A percentile compares a stretch with the other conserved stretches of the same genome.
Evolutionary conservation across 2,329 filamentous ascomycete genomes (phyloP).

Genomic region (Trichoderma sp.): DNA sequence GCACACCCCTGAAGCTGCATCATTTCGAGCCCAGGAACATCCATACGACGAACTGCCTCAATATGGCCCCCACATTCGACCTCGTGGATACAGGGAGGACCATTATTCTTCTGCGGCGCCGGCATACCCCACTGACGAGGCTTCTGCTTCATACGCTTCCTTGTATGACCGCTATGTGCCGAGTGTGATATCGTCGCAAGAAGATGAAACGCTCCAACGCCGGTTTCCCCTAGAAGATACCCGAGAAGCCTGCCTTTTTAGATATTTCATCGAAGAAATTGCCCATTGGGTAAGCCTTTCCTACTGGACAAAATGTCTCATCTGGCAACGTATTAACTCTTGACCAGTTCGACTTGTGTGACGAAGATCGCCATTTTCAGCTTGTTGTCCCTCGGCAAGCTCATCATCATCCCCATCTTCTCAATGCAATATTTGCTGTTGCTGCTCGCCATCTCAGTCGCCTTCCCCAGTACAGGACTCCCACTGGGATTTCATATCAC

Average conservation of each 20-base stretch:
- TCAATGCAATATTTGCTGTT: slow-evolving; percentile 48
- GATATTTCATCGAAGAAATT: slow-evolving; percentile 47
- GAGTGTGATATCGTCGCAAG: slow-evolving; percentile 11
- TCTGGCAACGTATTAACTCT: slow-evolving; percentile 10
- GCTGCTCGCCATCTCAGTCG: slow-evolving; percentile 46
- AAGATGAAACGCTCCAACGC: slow-evolving; percentile 17
- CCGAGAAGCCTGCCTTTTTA: slow-evolving; percentile 45
- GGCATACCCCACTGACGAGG: background rate
- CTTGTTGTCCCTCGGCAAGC: slow-evolving; percentile 44
- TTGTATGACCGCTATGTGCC: slow-evolving; percentile 12
- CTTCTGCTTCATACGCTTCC: slow-evolving; percentile 11
- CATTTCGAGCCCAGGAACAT: background rate
- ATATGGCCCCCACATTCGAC: slow-evolving; percentile 8
- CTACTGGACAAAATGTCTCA: background rate
- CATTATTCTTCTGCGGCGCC: slow-evolving; percentile 2
- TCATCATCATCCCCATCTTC: slow-evolving; percentile 43
- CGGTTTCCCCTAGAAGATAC: slow-evolving; percentile 41
- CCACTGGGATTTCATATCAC: slow-evolving; percentile 44
- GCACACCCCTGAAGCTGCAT: background rate
- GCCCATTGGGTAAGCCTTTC: slow-evolving; percentile 44
- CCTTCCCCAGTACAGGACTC: slow-evolving; percentile 45
- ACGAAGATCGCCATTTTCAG: slow-evolving; percentile 47
- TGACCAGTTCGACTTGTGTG: slow-evolving; percentile 46
- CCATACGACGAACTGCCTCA: background rate
- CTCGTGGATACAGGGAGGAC: slow-evolving; percentile 2